phyloP scores from a whole-genome alignment of 257 asterid species.

The Parsonsia alboflavescens region DNA sequence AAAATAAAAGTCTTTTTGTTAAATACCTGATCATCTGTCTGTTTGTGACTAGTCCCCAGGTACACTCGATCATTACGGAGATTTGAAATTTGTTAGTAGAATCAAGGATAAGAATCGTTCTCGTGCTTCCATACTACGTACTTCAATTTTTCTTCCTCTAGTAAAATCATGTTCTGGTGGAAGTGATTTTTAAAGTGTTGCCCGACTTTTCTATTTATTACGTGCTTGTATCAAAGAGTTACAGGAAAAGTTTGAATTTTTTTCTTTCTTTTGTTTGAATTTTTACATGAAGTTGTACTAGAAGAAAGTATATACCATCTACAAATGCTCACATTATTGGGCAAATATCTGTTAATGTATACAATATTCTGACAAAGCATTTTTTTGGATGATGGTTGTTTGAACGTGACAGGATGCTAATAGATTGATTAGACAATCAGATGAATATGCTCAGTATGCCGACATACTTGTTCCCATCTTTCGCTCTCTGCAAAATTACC shows the following conservation, averaged over 20 bases:
- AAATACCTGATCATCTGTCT: not conserved
- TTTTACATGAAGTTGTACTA: not conserved
- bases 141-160: not conserved
- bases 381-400: not conserved
- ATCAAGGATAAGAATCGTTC: not conserved
- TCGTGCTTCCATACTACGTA: not conserved
- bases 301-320: not conserved
- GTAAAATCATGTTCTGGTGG: not conserved
- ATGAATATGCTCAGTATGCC: conserved; percentile 59
- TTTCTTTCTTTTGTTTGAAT: not conserved
- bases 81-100: not conserved
- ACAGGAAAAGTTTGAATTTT: not conserved
- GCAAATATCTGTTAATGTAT: not conserved
- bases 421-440: conserved; percentile 74
- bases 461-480: conserved; percentile 73
- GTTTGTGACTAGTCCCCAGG: not conserved
- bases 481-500: conserved; percentile 81
- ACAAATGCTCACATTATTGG: not conserved
- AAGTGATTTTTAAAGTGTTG: not conserved
- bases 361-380: not conserved
- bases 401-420: conserved; percentile 63
- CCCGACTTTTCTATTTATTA: no score
- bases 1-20: not conserved
- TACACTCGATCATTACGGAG: not conserved
- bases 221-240: not conserved